Evolutionary conservation across 2,329 filamentous ascomycete species (phyloP), one percentile per base, ranked within the genome.

Genomic region (Epichloe scottii): DNA sequence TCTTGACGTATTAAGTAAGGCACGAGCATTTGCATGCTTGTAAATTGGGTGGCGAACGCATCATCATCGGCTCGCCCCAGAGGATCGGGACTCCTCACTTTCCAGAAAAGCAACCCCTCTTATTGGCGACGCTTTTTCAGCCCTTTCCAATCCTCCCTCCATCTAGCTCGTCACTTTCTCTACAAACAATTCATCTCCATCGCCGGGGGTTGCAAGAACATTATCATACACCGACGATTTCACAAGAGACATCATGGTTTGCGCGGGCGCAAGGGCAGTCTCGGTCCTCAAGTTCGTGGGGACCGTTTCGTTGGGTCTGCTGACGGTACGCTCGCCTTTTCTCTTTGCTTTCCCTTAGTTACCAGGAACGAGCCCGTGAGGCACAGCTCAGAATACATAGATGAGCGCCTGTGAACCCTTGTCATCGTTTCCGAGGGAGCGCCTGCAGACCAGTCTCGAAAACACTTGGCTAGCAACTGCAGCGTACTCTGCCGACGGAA

Each of bases 281-380:
- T 83, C 87, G 51, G 71, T 85, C 67, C 81, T 87, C 72, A 96
- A 97, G 73, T 95, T 96, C 67, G 85, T 96, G 59, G 91, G 91
- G 63, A 94, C 89, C 48, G 80, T 95, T 58, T 91, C 86, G 60
- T 77, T 96, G 52, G 91, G 91, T 56, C 77, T 96, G 52, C 71
- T 95, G 67, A 95, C 89, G 53, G 89, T 95, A 79, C 62, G 85
- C 30, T 30, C 30, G 30, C 30, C 30, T 30, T 30, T 30, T 30
- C 30, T 33, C 7, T 15, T 48, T 39, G 7, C 37, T 37, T 37
- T 37, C 7, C 14, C 33, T 30, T 17, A 30, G 30, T 30, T 11
- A 30, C 7, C 41, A 26, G 10, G 30, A 30, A 30, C 10, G 30
- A 30, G 30, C 30, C 30, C 30, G 30, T 30, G 30, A 30, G 10